phyloP scores from a whole-genome alignment of 2,329 filamentous ascomycete genomes.

The Didymella keratinophila region DNA sequence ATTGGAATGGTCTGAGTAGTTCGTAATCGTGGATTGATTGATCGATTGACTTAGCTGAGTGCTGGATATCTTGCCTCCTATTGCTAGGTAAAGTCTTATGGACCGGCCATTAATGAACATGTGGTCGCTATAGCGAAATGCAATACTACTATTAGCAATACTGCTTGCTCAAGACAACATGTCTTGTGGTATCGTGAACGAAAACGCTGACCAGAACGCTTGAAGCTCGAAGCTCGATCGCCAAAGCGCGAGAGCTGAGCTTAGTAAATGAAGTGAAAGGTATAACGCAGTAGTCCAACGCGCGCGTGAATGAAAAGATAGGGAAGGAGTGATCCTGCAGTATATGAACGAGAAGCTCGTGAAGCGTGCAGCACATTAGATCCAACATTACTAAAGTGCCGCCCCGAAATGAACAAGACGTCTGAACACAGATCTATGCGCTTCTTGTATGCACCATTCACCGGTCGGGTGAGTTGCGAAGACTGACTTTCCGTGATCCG shows the following conservation, averaged over 20 bases:
- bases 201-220: constrained; percentile 22
- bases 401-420: constrained; percentile 3
- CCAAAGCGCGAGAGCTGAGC: constrained; percentile 15
- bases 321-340: background rate
- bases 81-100: constrained; percentile 20
- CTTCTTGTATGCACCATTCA: constrained; percentile 14
- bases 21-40: background rate
- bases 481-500: constrained; percentile 39
- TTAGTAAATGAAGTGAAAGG: constrained; percentile 12
- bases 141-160: constrained; percentile 16
- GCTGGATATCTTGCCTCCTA: constrained; percentile 10
- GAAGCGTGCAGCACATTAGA: constrained; percentile 8
- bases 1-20: background rate
- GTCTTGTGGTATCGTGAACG: constrained; percentile 21
- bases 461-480: constrained; percentile 34
- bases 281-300: constrained; percentile 16
- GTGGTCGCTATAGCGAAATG: constrained; percentile 4
- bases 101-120: constrained; percentile 13
- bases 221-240: constrained; percentile 21
- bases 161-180: constrained; percentile 12
- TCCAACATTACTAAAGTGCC: constrained; percentile 18
- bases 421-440: constrained; percentile 1
- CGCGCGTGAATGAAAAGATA: constrained; percentile 3
- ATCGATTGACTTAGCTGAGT: background rate
- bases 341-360: constrained; percentile 7